Percentiles rank a stretch among this genome's conserved stretches.
Conservation (phyloP, 495 filamentous ascomycete genomes). For the Aspergillus panamensis region DNA sequence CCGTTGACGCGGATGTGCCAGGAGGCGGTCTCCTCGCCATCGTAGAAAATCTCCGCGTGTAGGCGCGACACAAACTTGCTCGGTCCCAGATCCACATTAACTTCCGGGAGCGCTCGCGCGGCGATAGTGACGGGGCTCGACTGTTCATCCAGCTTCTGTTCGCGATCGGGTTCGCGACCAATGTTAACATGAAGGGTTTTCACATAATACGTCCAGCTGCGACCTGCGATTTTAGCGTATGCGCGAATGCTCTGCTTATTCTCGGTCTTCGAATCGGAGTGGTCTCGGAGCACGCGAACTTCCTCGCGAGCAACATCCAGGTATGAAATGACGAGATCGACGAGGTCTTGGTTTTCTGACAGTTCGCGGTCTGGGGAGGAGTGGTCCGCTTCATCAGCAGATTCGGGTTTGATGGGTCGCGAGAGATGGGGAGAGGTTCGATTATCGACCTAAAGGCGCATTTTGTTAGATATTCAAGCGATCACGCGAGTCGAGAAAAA, state of each 20-base stretch:
- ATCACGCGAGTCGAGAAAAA: background rate
- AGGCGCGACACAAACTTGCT: slow-evolving; percentile 86
- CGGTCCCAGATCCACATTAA: slow-evolving; percentile 91
- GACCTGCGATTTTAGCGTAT: slow-evolving; percentile 89
- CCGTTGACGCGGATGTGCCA: slow-evolving; percentile 88
- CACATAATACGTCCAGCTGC: slow-evolving; percentile 93
- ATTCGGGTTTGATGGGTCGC: slow-evolving; percentile 31
- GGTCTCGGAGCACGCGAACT: slow-evolving; percentile 67
- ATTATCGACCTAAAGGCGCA: slow-evolving; percentile 35
- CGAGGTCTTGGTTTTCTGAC: slow-evolving; percentile 57
- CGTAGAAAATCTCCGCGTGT: slow-evolving; percentile 83
- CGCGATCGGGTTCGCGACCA: slow-evolving; percentile 69
- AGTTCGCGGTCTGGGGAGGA: slow-evolving; percentile 51
- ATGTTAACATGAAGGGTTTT: slow-evolving; percentile 76
- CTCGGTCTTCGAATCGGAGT: slow-evolving; percentile 69
- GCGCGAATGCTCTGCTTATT: slow-evolving; percentile 72
- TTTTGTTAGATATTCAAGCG: slow-evolving; percentile 2
- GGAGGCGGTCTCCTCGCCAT: slow-evolving; percentile 53
- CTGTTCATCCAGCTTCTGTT: slow-evolving; percentile 41
- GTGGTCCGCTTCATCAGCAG: slow-evolving; percentile 42
- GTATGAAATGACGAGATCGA: slow-evolving; percentile 69
- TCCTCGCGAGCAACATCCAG: slow-evolving; percentile 56
- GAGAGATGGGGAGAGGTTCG: slow-evolving; percentile 28
- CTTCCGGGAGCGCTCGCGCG: slow-evolving; percentile 45
- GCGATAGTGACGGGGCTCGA: slow-evolving; percentile 45